Evolutionary conservation across 2,329 filamentous ascomycete genomes (phyloP), one percentile per base, ranked within the genome.

Genomic region (Talaromyces atroroseus): DNA sequence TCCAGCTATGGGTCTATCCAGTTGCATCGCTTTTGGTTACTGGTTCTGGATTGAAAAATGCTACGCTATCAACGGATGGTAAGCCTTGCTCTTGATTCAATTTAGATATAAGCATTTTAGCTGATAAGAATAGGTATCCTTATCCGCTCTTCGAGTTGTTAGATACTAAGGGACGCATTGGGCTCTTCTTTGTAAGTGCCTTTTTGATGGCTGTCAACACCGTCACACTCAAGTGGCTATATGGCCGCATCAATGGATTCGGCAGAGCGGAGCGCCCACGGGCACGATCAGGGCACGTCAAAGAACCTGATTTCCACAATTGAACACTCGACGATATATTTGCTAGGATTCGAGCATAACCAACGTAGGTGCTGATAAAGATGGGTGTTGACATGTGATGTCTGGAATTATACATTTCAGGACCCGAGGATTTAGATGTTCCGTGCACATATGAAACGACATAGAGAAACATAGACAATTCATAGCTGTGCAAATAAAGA

Each of bases 101-200:
- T 44, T 11, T 23, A 3, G 18, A 1, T 14, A 7, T 51, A 20
- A 14, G 2, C n/a, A 61, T 23, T 64, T 51, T 38, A 38, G 10
- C 21, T 71, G 63, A 51, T 42, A 20, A 20, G 1, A 56, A 44
- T 18, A 88, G 85, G 78, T 95, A 95, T 64, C 90, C 91, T 0
- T 96, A 96, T 70, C 91, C 92, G 1, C 80, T 96, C 24, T 92
- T 96, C 61, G 85, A 78, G 8, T 68, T 88, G 46, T 74, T 95
- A 44, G 80, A 78, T 50, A 87, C 84, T 0, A 68, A 75, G 49
- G 85, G 90, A 66, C 82, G 92, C 20, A 75, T 85, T 8, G 73
- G 82, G 0, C 76, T 95, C 10, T 95, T 95, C 63, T 78, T 78
- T 0, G 74, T 82, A 18, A 88, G 88, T 44, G 90, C 89, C 0